phyloP scores from a whole-genome alignment of 352 stramenopile species.

The Globisporangium parvum region DNA sequence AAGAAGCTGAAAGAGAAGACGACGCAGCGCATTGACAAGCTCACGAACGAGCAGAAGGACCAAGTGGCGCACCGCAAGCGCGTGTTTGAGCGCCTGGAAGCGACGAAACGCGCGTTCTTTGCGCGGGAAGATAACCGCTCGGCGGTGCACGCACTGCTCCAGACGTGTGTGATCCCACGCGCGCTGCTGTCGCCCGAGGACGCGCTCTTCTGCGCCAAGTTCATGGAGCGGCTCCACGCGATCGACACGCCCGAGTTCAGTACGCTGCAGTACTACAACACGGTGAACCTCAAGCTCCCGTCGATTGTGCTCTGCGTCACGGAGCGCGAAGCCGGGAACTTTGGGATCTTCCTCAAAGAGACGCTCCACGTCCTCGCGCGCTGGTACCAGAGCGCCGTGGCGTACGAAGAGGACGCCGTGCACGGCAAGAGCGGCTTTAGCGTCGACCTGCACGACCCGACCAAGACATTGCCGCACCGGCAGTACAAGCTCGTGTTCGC shows the following conservation, averaged over 20 bases:
- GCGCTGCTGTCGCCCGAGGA: conserved; percentile 78
- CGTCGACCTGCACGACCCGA: conserved; percentile 58
- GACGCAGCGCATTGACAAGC: conserved; percentile 71
- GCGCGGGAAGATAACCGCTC: conserved; percentile 34
- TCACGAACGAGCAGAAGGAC: conserved; percentile 82
- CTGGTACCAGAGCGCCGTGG: conserved; percentile 73
- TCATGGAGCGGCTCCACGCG: conserved; percentile 75
- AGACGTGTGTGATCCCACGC: conserved; percentile 75
- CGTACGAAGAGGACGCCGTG: conserved; percentile 77
- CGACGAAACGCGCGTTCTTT: conserved; percentile 70
- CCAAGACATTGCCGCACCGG: conserved; percentile 47
- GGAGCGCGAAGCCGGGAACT: conserved; percentile 79
- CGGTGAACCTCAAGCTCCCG: conserved; percentile 69
- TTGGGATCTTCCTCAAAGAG: conserved; percentile 84
- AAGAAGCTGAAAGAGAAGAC: conserved; percentile 83
- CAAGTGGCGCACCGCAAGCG: conserved; percentile 80
- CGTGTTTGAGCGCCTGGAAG: conserved; percentile 73
- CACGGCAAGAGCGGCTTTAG: conserved; percentile 72
- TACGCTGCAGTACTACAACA: conserved; percentile 80
- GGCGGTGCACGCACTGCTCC: conserved; percentile 61
- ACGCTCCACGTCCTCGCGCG: conserved; percentile 58
- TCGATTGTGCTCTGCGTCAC: conserved; percentile 77
- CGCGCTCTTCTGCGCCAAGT: conserved; percentile 79
- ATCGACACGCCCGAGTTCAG: conserved; percentile 70
- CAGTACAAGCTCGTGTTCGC: conserved; percentile 76